A percentile compares a stretch with the other conserved stretches of the same genome.
phyloP scores from a whole-genome alignment of 2,329 filamentous ascomycete genomes.

The Colletotrichum sp. region DNA sequence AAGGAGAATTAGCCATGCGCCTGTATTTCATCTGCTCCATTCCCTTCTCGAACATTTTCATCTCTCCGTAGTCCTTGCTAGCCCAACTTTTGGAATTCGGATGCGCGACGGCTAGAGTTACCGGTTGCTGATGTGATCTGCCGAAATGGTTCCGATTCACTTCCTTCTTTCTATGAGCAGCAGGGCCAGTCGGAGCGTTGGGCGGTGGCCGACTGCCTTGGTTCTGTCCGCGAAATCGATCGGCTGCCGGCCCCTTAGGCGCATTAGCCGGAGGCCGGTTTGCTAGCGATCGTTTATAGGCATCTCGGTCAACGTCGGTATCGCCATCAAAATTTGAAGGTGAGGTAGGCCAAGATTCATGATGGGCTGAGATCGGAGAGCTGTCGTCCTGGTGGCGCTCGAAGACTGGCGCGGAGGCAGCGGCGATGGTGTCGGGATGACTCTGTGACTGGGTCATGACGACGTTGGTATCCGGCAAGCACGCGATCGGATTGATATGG shows the following conservation, averaged over 20 bases:
- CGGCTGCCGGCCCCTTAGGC: neutral
- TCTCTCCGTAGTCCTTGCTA: slow-evolving; percentile 38
- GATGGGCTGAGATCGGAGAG: neutral
- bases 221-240: neutral
- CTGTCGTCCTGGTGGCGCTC: neutral
- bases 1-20: slow-evolving; percentile 40
- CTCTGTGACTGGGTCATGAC: neutral
- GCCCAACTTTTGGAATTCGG: slow-evolving; percentile 43
- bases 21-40: slow-evolving; percentile 39
- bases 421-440: neutral
- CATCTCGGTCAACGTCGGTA: neutral
- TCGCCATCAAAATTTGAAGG: neutral
- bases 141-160: neutral
- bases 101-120: slow-evolving; percentile 34
- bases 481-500: neutral
- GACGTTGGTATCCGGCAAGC: neutral
- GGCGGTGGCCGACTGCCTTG: slow-evolving; percentile 3
- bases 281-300: neutral
- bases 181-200: slow-evolving; percentile 16
- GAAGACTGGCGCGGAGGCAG: neutral
- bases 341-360: neutral
- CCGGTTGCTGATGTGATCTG: slow-evolving; percentile 14
- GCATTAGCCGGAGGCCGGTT: neutral
- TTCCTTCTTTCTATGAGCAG: neutral
- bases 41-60: slow-evolving; percentile 36